A percentile compares a stretch with the other conserved stretches of the same genome.
These are phyloP conservation scores for Trichosporon sp. DNA, from an alignment of 1,284 basidiomycete species.

Conservation along the genomic window DNA sequence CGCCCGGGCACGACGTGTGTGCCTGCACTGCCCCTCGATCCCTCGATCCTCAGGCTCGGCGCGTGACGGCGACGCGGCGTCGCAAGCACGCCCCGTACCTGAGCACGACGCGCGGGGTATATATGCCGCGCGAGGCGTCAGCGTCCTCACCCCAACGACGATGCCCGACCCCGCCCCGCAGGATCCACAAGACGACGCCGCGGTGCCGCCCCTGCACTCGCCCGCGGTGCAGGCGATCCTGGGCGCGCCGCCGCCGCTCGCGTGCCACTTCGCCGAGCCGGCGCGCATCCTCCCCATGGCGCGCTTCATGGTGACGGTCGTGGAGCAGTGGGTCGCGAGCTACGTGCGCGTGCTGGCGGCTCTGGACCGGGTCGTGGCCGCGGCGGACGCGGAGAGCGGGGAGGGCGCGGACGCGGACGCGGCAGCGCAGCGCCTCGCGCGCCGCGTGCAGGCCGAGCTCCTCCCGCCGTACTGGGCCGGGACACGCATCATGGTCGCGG, in stretches of 20 bases:
- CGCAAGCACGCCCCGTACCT: too few relatives aligned
- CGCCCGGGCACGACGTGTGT: too few relatives aligned
- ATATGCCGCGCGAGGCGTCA: too few relatives aligned
- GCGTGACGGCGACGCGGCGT: too few relatives aligned
- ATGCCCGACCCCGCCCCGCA: too few relatives aligned
- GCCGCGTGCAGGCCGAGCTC: neutral
- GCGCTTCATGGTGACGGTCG: neutral
- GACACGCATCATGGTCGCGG: neutral
- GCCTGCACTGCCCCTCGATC: too few relatives aligned
- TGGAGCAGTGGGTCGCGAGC: neutral
- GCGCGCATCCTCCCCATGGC: neutral
- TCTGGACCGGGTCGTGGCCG: neutral
- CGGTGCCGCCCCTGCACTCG: neutral
- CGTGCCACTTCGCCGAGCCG: neutral
- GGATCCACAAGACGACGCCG: neutral
- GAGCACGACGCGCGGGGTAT: too few relatives aligned
- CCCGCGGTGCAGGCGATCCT: neutral
- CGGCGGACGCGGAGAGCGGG: too few relatives aligned
- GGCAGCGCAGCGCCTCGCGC: neutral
- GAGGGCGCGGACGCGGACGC: too few relatives aligned
- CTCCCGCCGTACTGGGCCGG: neutral
- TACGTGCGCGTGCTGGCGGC: neutral
- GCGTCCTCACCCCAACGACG: too few relatives aligned
- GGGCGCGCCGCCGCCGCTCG: neutral
- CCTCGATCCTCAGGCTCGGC: too few relatives aligned